Evolutionary conservation across 345 rosid species (phyloP), one percentile per base, ranked within the genome.

Genomic region (Odontarrhena argentea): DNA sequence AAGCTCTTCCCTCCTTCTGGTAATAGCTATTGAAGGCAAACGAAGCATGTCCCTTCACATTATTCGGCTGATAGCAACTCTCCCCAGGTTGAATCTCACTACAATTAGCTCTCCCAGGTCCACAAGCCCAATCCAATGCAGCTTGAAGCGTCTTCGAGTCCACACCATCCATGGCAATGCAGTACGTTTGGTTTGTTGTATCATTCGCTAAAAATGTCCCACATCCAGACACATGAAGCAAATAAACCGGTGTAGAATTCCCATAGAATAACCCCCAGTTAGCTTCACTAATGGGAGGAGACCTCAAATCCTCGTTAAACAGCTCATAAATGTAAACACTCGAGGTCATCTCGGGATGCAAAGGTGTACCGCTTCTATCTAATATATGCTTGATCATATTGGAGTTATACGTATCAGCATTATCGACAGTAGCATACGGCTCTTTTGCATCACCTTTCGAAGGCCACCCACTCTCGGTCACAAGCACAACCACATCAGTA

Each of bases 111-210:
- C 77, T 80, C 67, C 99, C 96, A 0, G 96, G 93, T 26, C 99
- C 99, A 73, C 97, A 94, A 30, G 96, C 96, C 99, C 99, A 91
- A 60, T 94, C 99, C 80, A 91, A 79, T 0, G 99, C 97, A 2
- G 97, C 83, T 54, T 91, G 99, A 80, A 94, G 78, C 9, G 87
- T 83, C 82, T 68, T 88, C 7, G 65, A 53, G 71, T 94, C 97
- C 8, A 86, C 78, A 45, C 76, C 83, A 43, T 91, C 99, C 92
- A 74, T 78, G 12, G 75, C 90, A 67, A 86, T 81, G 18, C 99
- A 94, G 42, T 83, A 91, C 0, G 99, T 88, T 74, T 79, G 86
- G 61, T 94, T 94, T 7, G 99, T 91, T n/a, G 97, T 85, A 76
- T 94, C 97, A 14, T 87, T 94, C 5, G 99, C 97, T 69, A 94